phyloP scores from a whole-genome alignment of 805 yeast species.

The Allodekkera sacchari region DNA sequence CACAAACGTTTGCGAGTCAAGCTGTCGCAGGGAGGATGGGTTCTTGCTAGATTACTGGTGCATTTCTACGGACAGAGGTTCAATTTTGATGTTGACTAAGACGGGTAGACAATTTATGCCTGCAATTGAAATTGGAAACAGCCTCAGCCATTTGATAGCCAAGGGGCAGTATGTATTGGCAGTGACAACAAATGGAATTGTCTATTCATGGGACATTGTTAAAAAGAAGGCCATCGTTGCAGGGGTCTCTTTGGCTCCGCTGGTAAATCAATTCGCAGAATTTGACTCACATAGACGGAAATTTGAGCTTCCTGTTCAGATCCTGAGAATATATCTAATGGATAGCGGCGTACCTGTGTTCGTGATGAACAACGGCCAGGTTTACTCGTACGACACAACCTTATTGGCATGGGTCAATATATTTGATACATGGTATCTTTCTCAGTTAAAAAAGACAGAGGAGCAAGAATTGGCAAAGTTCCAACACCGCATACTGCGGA shows the following conservation, averaged over 20 bases:
- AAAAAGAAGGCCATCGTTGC: constrained; percentile 25
- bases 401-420: constrained; percentile 40
- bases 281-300: constrained; percentile 15
- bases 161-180: constrained; percentile 28
- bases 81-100: constrained; percentile 36
- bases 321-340: constrained; percentile 15
- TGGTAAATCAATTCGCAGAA: constrained; percentile 32
- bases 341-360: constrained; percentile 36
- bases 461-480: no score
- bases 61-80: constrained; percentile 51
- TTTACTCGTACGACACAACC: constrained; percentile 33
- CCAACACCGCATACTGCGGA: neutral
- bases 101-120: constrained; percentile 41
- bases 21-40: constrained; percentile 25
- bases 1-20: constrained; percentile 24
- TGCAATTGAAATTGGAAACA: constrained; percentile 42
- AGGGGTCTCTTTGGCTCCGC: constrained; percentile 45
- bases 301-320: constrained; percentile 15
- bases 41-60: constrained; percentile 43
- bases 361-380: constrained; percentile 28
- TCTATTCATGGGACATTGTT: constrained; percentile 43
- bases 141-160: constrained; percentile 31
- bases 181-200: constrained; percentile 41
- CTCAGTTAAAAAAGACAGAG: no score
- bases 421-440: constrained; percentile 31